These are phyloP conservation scores for Sanguinoderma infundibulare DNA, from an alignment of 1,284 basidiomycete species.

Conservation along the genomic window DNA sequence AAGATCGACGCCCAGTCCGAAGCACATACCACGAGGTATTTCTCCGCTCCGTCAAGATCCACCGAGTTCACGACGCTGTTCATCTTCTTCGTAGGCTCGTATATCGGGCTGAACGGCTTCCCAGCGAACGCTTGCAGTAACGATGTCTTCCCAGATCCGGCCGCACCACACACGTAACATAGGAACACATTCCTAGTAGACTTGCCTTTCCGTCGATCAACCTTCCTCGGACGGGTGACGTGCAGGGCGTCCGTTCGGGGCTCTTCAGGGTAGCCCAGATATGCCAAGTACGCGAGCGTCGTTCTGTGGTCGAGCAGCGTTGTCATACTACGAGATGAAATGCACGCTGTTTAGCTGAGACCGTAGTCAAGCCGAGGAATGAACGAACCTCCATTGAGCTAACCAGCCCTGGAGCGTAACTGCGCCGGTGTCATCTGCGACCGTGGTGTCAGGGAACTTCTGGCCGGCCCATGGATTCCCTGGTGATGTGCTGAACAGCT, in stretches of 20 bases:
- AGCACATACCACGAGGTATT: constrained; percentile 88
- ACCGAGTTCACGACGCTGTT: constrained; percentile 95
- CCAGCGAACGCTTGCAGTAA: constrained; percentile 86
- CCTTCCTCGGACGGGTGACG: constrained; percentile 81
- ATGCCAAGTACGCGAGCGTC: constrained; percentile 95
- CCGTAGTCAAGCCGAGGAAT: background rate
- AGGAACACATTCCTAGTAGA: constrained; percentile 90
- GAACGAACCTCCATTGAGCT: constrained; percentile 91
- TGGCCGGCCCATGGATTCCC: constrained; percentile 91
- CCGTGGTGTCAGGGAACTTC: constrained; percentile 89
- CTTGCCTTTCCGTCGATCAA: constrained; percentile 87
- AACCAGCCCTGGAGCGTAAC: constrained; percentile 98
- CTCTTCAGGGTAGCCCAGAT: constrained; percentile 83
- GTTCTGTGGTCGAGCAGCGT: constrained; percentile 92
- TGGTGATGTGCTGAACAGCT: constrained; percentile 92
- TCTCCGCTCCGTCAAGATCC: constrained; percentile 93
- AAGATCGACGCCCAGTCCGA: background rate
- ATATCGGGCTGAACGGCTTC: constrained; percentile 72
- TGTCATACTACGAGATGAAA: constrained; percentile 75
- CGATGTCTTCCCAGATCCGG: constrained; percentile 94
- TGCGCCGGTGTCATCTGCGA: constrained; percentile 88
- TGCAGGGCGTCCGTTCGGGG: constrained; percentile 81
- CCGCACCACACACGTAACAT: constrained; percentile 93
- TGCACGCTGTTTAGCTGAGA: background rate
- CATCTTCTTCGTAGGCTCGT: constrained; percentile 89